phyloP scores from a whole-genome alignment of 495 filamentous ascomycete species.

The Thozetella sp. region DNA sequence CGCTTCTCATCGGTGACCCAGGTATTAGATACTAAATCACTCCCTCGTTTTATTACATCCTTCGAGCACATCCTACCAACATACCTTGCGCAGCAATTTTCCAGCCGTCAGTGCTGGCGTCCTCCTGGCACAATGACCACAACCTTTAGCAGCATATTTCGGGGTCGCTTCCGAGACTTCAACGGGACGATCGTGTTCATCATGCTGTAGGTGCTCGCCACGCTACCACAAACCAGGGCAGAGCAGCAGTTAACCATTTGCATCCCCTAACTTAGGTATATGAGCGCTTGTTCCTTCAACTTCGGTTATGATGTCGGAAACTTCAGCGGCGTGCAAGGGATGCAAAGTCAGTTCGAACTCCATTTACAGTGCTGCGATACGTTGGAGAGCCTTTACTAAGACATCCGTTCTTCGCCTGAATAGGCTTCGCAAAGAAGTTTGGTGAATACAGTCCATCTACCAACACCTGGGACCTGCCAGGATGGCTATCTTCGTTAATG shows the following conservation, averaged over 20 bases:
- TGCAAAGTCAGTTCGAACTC: background rate
- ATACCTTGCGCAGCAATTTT: too few species aligned
- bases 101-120: background rate
- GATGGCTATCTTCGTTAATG: slow-evolving; percentile 17
- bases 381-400: too few species aligned
- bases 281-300: slow-evolving; percentile 15
- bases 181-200: slow-evolving; percentile 15
- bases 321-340: slow-evolving; percentile 16
- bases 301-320: slow-evolving; percentile 20
- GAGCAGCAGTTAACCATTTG: background rate
- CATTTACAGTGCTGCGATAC: too few species aligned
- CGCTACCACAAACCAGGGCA: background rate
- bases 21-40: too few species aligned
- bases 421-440: slow-evolving; percentile 12
- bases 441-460: slow-evolving; percentile 8
- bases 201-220: slow-evolving; percentile 7
- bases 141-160: too few species aligned
- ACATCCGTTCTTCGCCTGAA: background rate
- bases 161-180: slow-evolving; percentile 12
- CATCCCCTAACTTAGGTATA: slow-evolving; percentile 8
- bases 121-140: slow-evolving; percentile 5
- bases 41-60: too few species aligned
- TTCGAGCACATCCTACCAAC: too few species aligned
- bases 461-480: slow-evolving; percentile 11
- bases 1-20: too few species aligned